phyloP scores from a whole-genome alignment of 1,284 basidiomycete genomes.

The Ganoderma lucidum region DNA sequence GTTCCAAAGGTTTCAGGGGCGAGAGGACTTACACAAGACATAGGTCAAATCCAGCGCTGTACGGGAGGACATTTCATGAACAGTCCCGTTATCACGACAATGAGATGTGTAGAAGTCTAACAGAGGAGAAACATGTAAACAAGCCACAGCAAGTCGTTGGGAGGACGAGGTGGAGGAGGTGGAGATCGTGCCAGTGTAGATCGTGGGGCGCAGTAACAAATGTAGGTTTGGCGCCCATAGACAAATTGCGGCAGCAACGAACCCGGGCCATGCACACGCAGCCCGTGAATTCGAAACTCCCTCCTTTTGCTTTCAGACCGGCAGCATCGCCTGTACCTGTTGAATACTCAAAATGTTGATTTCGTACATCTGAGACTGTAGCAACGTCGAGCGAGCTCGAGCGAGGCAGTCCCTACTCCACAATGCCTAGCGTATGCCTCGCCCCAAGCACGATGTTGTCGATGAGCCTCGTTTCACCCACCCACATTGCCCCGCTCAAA shows the following conservation, averaged over 20 bases:
- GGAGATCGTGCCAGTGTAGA: neutral
- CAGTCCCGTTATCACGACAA: neutral
- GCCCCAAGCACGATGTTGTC: conserved; percentile 90
- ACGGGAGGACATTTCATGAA: conserved; percentile 14
- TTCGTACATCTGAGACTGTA: too few relatives aligned
- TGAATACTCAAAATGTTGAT: too few relatives aligned
- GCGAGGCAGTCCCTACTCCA: conserved; percentile 16
- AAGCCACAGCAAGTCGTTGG: neutral
- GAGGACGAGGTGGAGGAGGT: neutral
- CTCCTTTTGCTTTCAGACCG: too few relatives aligned
- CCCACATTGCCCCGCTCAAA: conserved; percentile 89
- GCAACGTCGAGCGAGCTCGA: neutral
- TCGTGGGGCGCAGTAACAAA: too few relatives aligned
- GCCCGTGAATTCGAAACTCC: too few relatives aligned
- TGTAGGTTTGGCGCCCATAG: neutral
- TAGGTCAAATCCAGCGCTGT: conserved; percentile 66
- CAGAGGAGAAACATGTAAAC: neutral
- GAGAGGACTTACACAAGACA: conserved; percentile 63
- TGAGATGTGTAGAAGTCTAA: neutral
- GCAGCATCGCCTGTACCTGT: too few relatives aligned
- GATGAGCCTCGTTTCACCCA: conserved; percentile 90
- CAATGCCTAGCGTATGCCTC: conserved; percentile 36
- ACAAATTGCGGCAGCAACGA: neutral
- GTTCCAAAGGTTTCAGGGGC: too few relatives aligned
- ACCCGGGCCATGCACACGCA: neutral